Evolutionary conservation across 768 basidiomycete species (phyloP), one percentile per base, ranked within the genome.

Genomic region (Suillus subaureus): DNA sequence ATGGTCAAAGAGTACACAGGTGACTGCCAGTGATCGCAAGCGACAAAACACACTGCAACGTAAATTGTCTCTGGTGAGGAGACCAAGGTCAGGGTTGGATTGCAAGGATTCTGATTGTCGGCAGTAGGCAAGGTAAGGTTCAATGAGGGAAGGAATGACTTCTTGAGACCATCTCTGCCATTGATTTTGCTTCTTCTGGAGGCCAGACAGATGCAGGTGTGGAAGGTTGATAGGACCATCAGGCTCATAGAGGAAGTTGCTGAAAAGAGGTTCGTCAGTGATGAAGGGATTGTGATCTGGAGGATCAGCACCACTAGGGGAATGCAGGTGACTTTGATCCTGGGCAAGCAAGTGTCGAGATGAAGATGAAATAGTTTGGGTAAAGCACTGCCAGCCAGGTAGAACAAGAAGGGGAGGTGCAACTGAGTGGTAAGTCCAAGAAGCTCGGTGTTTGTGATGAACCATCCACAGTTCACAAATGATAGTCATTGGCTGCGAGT

Each of bases 141-240:
- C 33, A 23, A 66, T 33, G 18, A 66, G 65, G 51, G 65, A 66
- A n/a, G n/a, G n/a, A n/a, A n/a, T n/a, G n/a, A n/a, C n/a, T n/a
- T n/a, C n/a, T n/a, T n/a, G n/a, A n/a, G n/a, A n/a, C n/a, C n/a
- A n/a, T n/a, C n/a, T n/a, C n/a, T n/a, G n/a, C n/a, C n/a, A n/a
- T n/a, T n/a, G n/a, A n/a, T n/a, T n/a, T n/a, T n/a, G n/a, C n/a
- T n/a, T n/a, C n/a, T n/a, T n/a, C n/a, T n/a, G n/a, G n/a, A n/a
- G n/a, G n/a, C n/a, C n/a, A n/a, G n/a, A n/a, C n/a, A n/a, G n/a
- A n/a, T n/a, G n/a, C n/a, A n/a, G n/a, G n/a, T n/a, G n/a, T n/a
- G n/a, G n/a, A n/a, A n/a, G n/a, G n/a, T n/a, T n/a, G n/a, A 60
- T 47, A 12, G 57, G 58, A n/a, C 58, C 23, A 51, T 65, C 37